Percentiles rank a stretch among this genome's conserved stretches.
Evolutionary conservation across 139 green algal species (phyloP).

Genomic region (Chlamydomonas applanata): DNA sequence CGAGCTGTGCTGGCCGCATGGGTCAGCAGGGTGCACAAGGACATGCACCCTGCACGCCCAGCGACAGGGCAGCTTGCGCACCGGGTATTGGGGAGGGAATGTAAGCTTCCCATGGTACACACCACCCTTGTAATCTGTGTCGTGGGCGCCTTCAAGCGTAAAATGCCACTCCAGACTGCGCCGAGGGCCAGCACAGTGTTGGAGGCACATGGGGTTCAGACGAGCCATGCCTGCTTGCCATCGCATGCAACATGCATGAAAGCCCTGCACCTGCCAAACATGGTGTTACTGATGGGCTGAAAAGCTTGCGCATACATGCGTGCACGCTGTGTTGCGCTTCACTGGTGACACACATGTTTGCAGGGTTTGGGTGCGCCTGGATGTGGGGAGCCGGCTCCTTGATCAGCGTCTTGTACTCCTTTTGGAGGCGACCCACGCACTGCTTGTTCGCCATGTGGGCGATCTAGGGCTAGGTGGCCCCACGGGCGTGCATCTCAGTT

Average conservation of each 20-base stretch:
- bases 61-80: not conserved
- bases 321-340: too few relatives aligned
- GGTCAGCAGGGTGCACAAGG: too few relatives aligned
- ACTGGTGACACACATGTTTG: constrained; percentile 64
- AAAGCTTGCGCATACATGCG: too few relatives aligned
- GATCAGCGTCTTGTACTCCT: constrained; percentile 75
- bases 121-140: constrained; percentile 68
- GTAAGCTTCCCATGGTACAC: constrained; percentile 83
- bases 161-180: constrained; percentile 84
- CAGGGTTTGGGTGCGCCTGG: constrained; percentile 59
- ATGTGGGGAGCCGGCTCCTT: constrained; percentile 80
- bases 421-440: constrained; percentile 70
- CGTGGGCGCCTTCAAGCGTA: constrained; percentile 63
- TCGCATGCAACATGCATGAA: too few relatives aligned
- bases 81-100: constrained; percentile 43
- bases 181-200: too few relatives aligned
- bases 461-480: not conserved
- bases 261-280: too few relatives aligned
- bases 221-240: too few relatives aligned
- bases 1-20: too few relatives aligned
- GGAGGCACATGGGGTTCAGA: not conserved
- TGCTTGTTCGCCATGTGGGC: constrained; percentile 49
- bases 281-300: too few relatives aligned
- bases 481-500: too few relatives aligned
- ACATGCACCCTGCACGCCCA: not conserved